Conservation (phyloP, 768 basidiomycete species). For the Mycena kentingensis region DNA sequence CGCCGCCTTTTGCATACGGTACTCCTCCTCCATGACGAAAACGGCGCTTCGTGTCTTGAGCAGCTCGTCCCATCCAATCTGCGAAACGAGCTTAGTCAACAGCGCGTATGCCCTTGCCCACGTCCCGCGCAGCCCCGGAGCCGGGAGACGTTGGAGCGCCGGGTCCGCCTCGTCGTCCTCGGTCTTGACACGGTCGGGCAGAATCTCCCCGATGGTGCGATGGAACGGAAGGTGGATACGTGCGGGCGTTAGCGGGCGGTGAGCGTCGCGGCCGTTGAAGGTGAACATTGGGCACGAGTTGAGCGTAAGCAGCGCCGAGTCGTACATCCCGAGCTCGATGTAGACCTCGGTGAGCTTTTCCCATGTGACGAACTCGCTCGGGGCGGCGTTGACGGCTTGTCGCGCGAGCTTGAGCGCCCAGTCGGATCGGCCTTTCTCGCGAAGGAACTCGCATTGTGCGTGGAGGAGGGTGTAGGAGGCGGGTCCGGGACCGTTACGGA, state of each 20-base stretch:
- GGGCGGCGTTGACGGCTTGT: constrained; percentile 97
- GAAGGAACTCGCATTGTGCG: constrained; percentile 91
- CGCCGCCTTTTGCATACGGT: constrained; percentile 92
- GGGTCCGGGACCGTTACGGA: constrained; percentile 72
- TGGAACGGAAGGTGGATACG: constrained; percentile 86
- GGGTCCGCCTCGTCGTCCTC: constrained; percentile 94
- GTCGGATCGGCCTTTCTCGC: constrained; percentile 77
- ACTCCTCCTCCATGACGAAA: constrained; percentile 99
- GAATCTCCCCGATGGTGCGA: constrained; percentile 82
- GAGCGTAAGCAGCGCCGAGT: constrained; percentile 87
- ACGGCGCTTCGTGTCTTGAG: constrained; percentile 91
- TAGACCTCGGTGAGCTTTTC: constrained; percentile 96
- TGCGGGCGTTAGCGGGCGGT: constrained; percentile 78
- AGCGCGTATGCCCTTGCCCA: constrained; percentile 94
- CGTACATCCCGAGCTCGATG: constrained; percentile 86
- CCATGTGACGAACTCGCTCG: constrained; percentile 99
- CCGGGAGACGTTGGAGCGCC: constrained; percentile 90
- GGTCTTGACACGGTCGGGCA: constrained; percentile 80
- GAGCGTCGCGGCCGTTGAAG: constrained; percentile 93
- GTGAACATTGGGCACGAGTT: constrained; percentile 99
- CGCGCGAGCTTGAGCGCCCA: constrained; percentile 92
- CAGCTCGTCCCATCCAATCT: constrained; percentile 99
- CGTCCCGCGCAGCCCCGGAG: constrained; percentile 91
- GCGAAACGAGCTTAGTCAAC: constrained; percentile 85
- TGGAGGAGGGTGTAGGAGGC: constrained; percentile 92